Base-by-base conservation (phyloP, 1,284 basidiomycete species). In the Puccinia triticina region DNA sequence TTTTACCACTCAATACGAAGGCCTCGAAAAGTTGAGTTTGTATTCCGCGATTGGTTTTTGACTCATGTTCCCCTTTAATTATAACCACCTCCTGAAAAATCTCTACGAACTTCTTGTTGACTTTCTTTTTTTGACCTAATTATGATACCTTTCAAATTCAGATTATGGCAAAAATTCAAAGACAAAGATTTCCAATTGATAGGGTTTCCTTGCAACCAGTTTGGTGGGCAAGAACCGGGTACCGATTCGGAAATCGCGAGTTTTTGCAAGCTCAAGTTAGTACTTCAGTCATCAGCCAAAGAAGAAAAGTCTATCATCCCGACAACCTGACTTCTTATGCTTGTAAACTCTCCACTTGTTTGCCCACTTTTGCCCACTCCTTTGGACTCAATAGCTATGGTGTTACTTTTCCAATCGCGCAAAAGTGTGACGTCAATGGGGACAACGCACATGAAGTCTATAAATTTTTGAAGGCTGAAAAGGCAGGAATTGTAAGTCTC, bases 381-480 rank as follows among this genome's bases (percentile, higher is more conserved):
- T 73, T 43, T 43, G 37, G 26, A 46, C 12, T 43, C 12, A 12
- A 29, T 79, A 79, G 77, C 67, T 81, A 81, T 73, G 78, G 78
- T 1, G 78, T 73, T 5, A 43, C 23, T 23, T 81, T 81, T 32
- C 78, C 78, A 0, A 73, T 81, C 50, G 40, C 67, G 26, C 40
- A 61, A 50, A 81, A 73, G 40, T 81, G 78, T 73, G 69, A 81
- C 34, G 78, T 81, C 34, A 81, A 81, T 73, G 78, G 78, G n/a
- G 69, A 64, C n/a, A 48, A 69, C 12, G 55, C 69, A 16, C 37
- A 40, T 34, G 34, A 23, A 21, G 78, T 81, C 40, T 81, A 40
- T 43, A 72, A 73, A 48, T 81, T 81, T 40, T 64, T 81, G n/a
- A 81, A 81, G 40, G 34, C 23, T 16, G 34, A 73, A 73, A 81